Base-by-base conservation (phyloP, 139 green algal species). In the Coelastrella sp. region DNA sequence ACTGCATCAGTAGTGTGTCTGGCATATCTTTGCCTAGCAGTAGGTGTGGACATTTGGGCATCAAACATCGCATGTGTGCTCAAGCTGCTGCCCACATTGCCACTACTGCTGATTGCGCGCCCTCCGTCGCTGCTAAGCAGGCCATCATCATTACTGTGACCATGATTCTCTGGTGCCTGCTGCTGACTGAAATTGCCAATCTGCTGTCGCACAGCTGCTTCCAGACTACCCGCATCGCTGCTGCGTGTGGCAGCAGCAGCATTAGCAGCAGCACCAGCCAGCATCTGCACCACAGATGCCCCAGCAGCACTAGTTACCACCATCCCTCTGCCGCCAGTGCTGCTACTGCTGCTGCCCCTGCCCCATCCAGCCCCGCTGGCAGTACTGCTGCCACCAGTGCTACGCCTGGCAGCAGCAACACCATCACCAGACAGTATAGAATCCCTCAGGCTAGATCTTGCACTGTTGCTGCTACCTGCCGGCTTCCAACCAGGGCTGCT, bases 201-300 rank as follows among this genome's bases (percentile, higher is more conserved):
- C 10, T 80, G 74, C 14, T 20, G 14, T 7, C 59, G 74, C 74
- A 59, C 74, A 59, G 74, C 74, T 32, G 68, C 16, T 54, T 78
- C 73, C 58, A 22, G 10, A 59, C 2, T 3, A 58, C 22, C 32
- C 5, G 23, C 32, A 16, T 8, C 20, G 23, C 8, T 80, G 74
- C 74, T 58, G 22, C n/a, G 7, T 7, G 23, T 16, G 17, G 74
- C 74, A 60, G 19, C 58, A n/a, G 80, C 59, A 75, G 80, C 59
- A 7, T 19, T n/a, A 23, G 80, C 80, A 76, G 80, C 59, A 22
- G 80, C 80, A 86, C 32, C 59, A 75, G 80, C 80, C 60, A 86
- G 60, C 80, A 86, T 59, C 14, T 64, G 57, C 56, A 85, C 57
- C n/a, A 85, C 79, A 66, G 79, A 85, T 19, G 56, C 79, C 57